Evolutionary conservation across 2,329 filamentous ascomycete species (phyloP), one percentile per base, ranked within the genome.

Genomic region (Cladosporium oxysporum): DNA sequence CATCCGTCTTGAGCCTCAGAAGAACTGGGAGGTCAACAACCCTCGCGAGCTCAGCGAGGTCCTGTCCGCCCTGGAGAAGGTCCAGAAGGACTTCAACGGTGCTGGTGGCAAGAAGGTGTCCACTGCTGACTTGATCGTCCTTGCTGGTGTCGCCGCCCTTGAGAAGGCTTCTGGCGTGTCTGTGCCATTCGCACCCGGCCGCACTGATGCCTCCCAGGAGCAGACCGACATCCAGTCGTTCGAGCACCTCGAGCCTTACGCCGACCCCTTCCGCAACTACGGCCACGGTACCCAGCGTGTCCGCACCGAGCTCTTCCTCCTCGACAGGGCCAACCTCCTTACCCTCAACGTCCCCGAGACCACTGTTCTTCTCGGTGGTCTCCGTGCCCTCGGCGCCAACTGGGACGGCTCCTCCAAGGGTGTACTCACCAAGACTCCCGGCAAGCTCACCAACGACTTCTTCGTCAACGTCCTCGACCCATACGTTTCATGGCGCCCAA

Each of bases 241-340:
- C 74, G 76, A 76, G 66, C 83, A 89, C 79, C 85, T 93, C 31
- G 85, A 92, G 82, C 90, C 91, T 1, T 71, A 81, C 33, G 85
- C 84, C n/a, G 91, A 93, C 69, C 90, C 89, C 6, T 93, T 93
- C 90, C 89, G 90, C 75, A 93, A 91, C 84, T 92, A 90, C 75
- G 90, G 90, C 73, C 82, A 85, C 70, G 85, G 85, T 1, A 87
- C 83, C 3, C 67, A 78, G 1, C 87, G 88, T 50, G 88, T 88
- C 35, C 83, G 83, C 71, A 84, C 87, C 7, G 91, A 93, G 80
- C 85, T 91, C 72, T 83, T 87, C 75, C 84, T 93, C 23, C 83
- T 93, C 59, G 91, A 93, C 84, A 84, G 83, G 69, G 91, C 91
- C 1, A 82, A 90, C 68, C 86, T 90, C 23, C 85, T 93, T 18